Conservation (phyloP, 352 stramenopile species). For the Pythium pectinolyticum region DNA sequence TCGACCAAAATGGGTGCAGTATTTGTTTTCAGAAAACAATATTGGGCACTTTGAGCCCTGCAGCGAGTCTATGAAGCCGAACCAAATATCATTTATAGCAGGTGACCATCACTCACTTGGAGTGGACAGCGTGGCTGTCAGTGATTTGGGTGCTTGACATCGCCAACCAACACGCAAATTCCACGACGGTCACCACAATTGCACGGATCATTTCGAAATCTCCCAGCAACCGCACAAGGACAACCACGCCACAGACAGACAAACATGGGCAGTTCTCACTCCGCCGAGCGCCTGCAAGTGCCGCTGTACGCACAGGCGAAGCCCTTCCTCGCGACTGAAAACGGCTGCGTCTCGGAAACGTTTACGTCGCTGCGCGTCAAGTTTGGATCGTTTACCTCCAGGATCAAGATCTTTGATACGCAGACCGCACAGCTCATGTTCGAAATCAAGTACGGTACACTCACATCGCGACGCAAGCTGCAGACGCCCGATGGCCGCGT, state of each 20-base stretch:
- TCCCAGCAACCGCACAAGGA: too few relatives aligned
- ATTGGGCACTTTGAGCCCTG: too few relatives aligned
- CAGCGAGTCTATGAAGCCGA: too few relatives aligned
- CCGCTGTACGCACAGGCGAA: neutral
- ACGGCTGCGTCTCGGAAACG: neutral
- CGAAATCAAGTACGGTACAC: neutral
- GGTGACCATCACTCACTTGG: too few relatives aligned
- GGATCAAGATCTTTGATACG: neutral
- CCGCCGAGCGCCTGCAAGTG: neutral
- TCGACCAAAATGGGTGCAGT: too few relatives aligned
- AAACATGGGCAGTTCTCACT: neutral
- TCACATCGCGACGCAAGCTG: neutral
- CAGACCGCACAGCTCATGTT: neutral
- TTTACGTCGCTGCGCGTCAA: neutral
- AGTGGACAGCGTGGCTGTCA: too few relatives aligned
- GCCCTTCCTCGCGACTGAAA: neutral
- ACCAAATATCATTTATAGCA: too few relatives aligned
- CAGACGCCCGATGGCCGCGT: neutral
- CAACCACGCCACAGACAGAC: neutral
- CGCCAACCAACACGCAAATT: too few relatives aligned
- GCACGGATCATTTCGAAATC: too few relatives aligned
- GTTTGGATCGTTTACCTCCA: neutral
- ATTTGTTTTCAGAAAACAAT: too few relatives aligned
- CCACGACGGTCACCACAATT: too few relatives aligned
- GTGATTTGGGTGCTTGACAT: too few relatives aligned